phyloP scores from a whole-genome alignment of 148 eudicot species.

The Amaranthus cruentus region DNA sequence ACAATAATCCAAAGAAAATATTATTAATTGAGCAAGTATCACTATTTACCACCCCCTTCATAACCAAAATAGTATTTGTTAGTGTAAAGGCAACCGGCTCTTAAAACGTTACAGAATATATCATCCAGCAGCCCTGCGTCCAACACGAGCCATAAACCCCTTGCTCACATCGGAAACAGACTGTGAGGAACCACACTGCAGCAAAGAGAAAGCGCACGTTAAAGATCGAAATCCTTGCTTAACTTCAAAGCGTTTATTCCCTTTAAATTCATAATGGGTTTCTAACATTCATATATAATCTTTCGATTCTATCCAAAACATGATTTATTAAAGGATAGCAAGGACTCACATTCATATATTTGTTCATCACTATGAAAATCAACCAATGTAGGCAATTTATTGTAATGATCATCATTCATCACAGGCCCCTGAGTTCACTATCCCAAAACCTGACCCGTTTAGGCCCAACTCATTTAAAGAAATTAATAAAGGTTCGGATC shows the following conservation, averaged over 20 bases:
- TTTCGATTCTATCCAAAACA: too few relatives aligned
- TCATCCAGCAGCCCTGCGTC: slow-evolving; percentile 15
- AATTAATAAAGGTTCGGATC: too few relatives aligned
- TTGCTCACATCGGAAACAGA: slow-evolving; percentile 24
- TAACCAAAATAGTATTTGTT: too few relatives aligned
- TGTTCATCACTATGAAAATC: slow-evolving; percentile 9
- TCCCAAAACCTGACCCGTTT: background rate
- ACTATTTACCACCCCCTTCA: too few relatives aligned
- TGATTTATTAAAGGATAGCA: background rate
- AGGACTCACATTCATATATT: slow-evolving; percentile 17
- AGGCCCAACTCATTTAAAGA: too few relatives aligned
- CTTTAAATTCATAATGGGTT: background rate
- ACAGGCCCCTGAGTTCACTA: slow-evolving; percentile 11
- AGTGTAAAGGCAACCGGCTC: background rate
- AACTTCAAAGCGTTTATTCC: background rate
- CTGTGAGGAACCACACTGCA: slow-evolving; percentile 28
- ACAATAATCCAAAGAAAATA: too few relatives aligned
- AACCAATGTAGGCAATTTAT: slow-evolving; percentile 20
- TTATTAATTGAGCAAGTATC: too few relatives aligned
- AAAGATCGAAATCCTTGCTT: background rate
- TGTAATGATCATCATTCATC: slow-evolving; percentile 9
- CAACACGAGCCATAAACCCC: slow-evolving; percentile 32
- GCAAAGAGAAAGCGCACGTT: background rate
- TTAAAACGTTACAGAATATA: too few relatives aligned
- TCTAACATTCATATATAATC: too few relatives aligned